Percentiles rank a stretch among this genome's conserved stretches.
Conservation (phyloP, 306 rosid species). For the Pyrus betulifolia region DNA sequence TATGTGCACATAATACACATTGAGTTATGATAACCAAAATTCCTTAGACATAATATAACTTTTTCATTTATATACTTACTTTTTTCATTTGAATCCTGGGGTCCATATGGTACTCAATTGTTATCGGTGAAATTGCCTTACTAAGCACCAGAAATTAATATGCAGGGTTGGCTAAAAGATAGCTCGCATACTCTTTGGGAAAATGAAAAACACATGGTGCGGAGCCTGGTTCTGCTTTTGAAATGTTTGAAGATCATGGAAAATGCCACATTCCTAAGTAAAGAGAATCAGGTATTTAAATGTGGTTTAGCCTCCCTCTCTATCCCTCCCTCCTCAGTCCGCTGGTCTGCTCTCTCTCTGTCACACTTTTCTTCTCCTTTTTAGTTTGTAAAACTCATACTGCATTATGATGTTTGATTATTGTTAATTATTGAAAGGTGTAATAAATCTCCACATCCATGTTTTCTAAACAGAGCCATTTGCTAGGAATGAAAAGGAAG, state of each 20-base stretch:
- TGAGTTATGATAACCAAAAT: not conserved
- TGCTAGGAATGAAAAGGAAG: slow-evolving; percentile 74
- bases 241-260: slow-evolving; percentile 98
- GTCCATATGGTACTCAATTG: not conserved
- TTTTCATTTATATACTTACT: not conserved
- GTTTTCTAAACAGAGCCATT: slow-evolving; percentile 58
- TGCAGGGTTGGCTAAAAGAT: slow-evolving; percentile 52
- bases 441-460: slow-evolving; percentile 13
- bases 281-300: slow-evolving; percentile 73
- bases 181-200: slow-evolving; percentile 35
- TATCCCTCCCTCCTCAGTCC: too few relatives aligned
- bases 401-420: not conserved
- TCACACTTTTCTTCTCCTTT: not conserved
- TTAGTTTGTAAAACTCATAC: not conserved
- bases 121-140: slow-evolving; percentile 6
- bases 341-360: not conserved
- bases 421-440: not conserved
- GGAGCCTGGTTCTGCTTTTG: slow-evolving; percentile 46
- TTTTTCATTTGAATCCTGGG: not conserved
- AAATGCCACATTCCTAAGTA: slow-evolving; percentile 88
- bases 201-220: slow-evolving; percentile 35
- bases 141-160: slow-evolving; percentile 8
- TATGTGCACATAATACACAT: not conserved
- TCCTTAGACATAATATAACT: not conserved
- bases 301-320: not conserved